Evolutionary conservation across 495 filamentous ascomycete species (phyloP).

Genomic region (Lophiotrema nucula): DNA sequence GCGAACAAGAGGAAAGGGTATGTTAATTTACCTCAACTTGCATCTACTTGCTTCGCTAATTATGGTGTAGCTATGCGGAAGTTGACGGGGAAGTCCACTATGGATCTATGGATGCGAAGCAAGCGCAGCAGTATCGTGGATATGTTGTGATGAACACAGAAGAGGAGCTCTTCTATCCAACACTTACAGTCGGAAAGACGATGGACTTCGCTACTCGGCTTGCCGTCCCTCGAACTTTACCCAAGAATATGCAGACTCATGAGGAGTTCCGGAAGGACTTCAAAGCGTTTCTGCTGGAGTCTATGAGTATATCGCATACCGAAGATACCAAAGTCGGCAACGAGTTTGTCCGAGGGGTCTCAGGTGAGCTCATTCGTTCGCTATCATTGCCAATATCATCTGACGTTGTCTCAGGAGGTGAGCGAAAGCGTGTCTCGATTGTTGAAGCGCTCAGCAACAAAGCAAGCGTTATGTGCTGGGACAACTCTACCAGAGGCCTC

Average conservation of each 20-base stretch:
- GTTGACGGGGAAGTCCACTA: constrained; percentile 13
- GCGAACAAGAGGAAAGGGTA: constrained; percentile 55
- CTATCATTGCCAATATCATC: too few species aligned
- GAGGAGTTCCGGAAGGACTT: not conserved
- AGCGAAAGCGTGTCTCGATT: constrained; percentile 33
- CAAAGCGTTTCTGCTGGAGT: constrained; percentile 2
- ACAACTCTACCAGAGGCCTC: constrained; percentile 74
- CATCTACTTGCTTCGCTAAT: not conserved
- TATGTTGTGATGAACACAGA: constrained; percentile 6
- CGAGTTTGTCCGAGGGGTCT: too few species aligned
- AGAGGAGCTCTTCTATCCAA: constrained; percentile 14
- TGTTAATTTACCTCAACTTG: not conserved
- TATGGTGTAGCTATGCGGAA: not conserved
- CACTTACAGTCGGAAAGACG: constrained; percentile 17
- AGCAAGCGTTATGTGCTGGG: constrained; percentile 44
- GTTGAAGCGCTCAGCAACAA: constrained; percentile 1
- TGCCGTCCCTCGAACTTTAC: constrained; percentile 23
- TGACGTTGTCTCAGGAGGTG: constrained; percentile 39
- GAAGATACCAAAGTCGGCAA: too few species aligned
- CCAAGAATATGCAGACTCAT: not conserved
- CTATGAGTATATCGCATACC: constrained; percentile 26
- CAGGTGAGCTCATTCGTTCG: too few species aligned
- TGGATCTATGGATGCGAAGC: constrained; percentile 1
- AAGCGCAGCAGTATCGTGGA: constrained; percentile 5
- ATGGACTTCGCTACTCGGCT: constrained; percentile 37